These are phyloP conservation scores for Talaromyces sp. DNA, from an alignment of 2,329 filamentous ascomycete genomes.

Conservation along the genomic window DNA sequence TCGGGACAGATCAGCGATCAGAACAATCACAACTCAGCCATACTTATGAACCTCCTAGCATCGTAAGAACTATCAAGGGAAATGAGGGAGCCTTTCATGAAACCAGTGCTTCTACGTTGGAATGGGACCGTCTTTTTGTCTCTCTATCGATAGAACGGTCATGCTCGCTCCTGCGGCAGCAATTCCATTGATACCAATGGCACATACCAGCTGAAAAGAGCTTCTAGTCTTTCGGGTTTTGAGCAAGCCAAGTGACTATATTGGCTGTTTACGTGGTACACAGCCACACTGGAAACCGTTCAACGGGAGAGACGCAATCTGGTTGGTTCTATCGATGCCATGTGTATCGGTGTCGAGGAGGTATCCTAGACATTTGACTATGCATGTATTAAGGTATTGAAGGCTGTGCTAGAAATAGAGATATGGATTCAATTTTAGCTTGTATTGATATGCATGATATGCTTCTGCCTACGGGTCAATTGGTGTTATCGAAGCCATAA, in stretches of 20 bases:
- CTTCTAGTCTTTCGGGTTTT: neutral
- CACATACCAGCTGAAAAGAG: neutral
- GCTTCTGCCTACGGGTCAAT: neutral
- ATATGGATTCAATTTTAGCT: neutral
- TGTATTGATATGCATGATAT: neutral
- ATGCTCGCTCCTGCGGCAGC: neutral
- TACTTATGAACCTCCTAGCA: neutral
- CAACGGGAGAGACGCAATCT: neutral
- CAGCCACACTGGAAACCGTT: neutral
- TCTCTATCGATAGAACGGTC: neutral
- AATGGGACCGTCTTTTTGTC: neutral
- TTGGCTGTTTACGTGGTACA: neutral
- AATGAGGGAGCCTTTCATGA: neutral
- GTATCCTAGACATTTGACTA: neutral
- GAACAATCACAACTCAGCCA: neutral
- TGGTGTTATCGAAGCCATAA: neutral
- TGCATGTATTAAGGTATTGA: neutral
- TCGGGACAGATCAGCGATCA: neutral
- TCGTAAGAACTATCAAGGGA: neutral
- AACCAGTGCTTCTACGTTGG: neutral
- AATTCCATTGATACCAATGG: neutral
- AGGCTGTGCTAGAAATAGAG: neutral
- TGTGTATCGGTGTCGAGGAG: neutral
- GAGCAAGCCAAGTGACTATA: neutral
- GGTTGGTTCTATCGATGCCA: neutral